phyloP scores from a whole-genome alignment of 2,329 filamentous ascomycete species.

The Lanzia echinophila region DNA sequence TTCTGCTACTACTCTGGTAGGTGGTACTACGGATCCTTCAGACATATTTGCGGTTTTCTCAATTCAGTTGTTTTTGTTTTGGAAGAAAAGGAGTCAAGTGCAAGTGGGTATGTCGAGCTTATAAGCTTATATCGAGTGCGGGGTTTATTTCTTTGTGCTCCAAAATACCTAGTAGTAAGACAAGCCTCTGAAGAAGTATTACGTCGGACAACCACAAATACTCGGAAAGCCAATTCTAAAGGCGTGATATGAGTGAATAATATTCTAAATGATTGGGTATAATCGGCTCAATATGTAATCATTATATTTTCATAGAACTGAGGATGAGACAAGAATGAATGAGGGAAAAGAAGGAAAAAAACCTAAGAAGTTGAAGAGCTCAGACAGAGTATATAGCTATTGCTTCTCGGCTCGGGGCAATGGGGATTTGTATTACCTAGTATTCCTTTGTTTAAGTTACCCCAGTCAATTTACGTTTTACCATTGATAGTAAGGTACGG shows the following conservation, averaged over 20 bases:
- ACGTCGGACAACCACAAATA: too few species aligned
- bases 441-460: not conserved
- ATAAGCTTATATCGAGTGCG: not conserved
- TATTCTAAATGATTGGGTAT: not conserved
- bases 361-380: not conserved
- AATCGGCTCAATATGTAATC: not conserved
- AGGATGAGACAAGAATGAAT: not conserved
- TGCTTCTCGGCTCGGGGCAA: not conserved
- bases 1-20: constrained; percentile 60
- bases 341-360: not conserved
- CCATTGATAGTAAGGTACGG: too few species aligned
- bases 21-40: constrained; percentile 32
- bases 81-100: not conserved
- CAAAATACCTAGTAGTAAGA: too few species aligned
- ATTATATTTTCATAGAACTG: not conserved
- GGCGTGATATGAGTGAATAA: not conserved
- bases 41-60: constrained; percentile 35
- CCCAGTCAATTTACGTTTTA: not conserved
- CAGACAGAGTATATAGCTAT: not conserved
- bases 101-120: not conserved
- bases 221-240: too few species aligned
- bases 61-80: not conserved
- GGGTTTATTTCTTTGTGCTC: not conserved
- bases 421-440: not conserved
- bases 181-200: too few species aligned